These are phyloP conservation scores for Filobasidium wieringae DNA, from an alignment of 768 basidiomycete species.

Conservation along the genomic window DNA sequence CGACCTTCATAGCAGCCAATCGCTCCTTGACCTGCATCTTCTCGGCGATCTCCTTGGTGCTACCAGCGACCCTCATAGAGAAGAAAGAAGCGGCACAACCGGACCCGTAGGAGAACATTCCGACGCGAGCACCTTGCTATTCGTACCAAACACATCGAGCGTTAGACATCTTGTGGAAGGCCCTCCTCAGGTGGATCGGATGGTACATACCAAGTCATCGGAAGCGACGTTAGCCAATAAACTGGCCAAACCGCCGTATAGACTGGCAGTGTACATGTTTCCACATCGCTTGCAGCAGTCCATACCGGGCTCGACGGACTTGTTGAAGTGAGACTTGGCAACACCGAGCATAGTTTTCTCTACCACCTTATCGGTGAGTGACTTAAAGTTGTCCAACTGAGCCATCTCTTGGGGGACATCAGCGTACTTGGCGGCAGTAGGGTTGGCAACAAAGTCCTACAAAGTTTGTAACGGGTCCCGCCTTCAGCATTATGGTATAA, in stretches of 20 bases:
- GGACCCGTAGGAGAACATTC: conserved; percentile 91
- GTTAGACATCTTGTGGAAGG: conserved; percentile 7
- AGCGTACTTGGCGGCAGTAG: conserved; percentile 50
- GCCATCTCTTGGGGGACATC: conserved; percentile 59
- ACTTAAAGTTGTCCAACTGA: conserved; percentile 52
- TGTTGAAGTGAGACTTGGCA: conserved; percentile 61
- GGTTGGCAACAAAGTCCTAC: conserved; percentile 81
- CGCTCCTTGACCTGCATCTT: conserved; percentile 72
- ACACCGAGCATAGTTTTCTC: conserved; percentile 86
- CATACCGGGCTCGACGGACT: conserved; percentile 69
- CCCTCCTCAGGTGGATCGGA: neutral
- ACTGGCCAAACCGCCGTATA: conserved; percentile 88
- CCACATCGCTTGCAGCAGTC: conserved; percentile 80
- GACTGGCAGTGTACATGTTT: conserved; percentile 96
- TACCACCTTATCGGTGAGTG: conserved; percentile 83
- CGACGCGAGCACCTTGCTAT: conserved; percentile 63
- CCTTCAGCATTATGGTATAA: too few species aligned
- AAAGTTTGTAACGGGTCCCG: too few species aligned
- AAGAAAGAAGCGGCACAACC: conserved; percentile 95
- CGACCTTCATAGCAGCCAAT: conserved; percentile 74
- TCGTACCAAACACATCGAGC: neutral
- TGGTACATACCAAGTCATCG: conserved; percentile 43
- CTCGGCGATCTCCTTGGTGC: conserved; percentile 64
- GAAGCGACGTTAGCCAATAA: conserved; percentile 65
- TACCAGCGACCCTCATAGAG: conserved; percentile 72